phyloP scores from a whole-genome alignment of 495 filamentous ascomycete genomes.

The Xeromyces bisporus region DNA sequence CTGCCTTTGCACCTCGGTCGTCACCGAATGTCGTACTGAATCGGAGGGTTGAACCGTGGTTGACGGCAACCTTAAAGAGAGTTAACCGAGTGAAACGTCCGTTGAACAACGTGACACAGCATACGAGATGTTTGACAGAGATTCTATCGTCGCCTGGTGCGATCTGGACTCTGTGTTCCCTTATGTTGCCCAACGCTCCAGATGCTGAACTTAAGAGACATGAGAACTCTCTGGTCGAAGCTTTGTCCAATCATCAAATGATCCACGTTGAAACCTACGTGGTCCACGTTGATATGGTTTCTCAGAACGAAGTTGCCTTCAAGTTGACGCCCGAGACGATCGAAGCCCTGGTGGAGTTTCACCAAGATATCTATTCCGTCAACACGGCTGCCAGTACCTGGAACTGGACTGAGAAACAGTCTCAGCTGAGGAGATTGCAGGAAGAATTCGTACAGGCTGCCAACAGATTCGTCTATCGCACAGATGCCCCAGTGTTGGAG shows the following conservation, averaged over 20 bases:
- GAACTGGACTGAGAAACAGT: slow-evolving; percentile 94
- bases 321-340: slow-evolving; percentile 97
- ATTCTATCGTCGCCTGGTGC: slow-evolving; percentile 80
- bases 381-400: slow-evolving; percentile 79
- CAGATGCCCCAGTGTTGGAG: slow-evolving; percentile 77
- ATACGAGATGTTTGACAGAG: slow-evolving; percentile 92
- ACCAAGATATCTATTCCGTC: slow-evolving; percentile 90
- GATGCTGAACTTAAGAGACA: slow-evolving; percentile 76
- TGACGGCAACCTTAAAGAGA: slow-evolving; percentile 91
- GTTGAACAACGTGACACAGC: slow-evolving; percentile 92
- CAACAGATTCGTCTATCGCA: slow-evolving; percentile 94
- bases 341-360: slow-evolving; percentile 85
- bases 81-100: slow-evolving; percentile 96
- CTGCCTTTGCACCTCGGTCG: slow-evolving; percentile 87
- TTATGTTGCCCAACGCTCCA: slow-evolving; percentile 86
- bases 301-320: slow-evolving; percentile 93
- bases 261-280: slow-evolving; percentile 95
- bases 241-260: slow-evolving; percentile 85
- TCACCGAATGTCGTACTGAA: slow-evolving; percentile 92
- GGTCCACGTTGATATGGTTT: slow-evolving; percentile 98
- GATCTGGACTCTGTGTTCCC: slow-evolving; percentile 87
- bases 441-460: slow-evolving; percentile 93
- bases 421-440: slow-evolving; percentile 91
- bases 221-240: slow-evolving; percentile 75
- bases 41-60: slow-evolving; percentile 90